These are phyloP conservation scores for Xylaria bambusicola DNA, from an alignment of 495 filamentous ascomycete species.

Conservation along the genomic window DNA sequence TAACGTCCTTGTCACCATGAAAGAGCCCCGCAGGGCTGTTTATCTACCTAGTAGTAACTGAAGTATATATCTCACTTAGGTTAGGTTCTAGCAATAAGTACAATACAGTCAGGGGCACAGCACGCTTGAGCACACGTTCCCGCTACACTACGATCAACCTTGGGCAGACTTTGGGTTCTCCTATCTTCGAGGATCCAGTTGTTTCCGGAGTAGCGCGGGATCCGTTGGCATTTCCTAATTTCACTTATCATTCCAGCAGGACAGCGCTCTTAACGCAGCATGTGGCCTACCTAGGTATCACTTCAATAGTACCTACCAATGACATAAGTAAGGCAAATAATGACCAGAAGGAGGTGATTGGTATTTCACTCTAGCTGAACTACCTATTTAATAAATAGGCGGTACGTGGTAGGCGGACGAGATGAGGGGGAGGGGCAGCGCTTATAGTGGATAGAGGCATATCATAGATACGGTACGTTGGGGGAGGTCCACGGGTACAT, in stretches of 20 bases:
- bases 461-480: neutral
- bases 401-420: slow-evolving; percentile 1
- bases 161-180: neutral
- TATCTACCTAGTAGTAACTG: neutral
- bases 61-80: too few relatives aligned
- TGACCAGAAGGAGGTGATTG: neutral
- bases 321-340: too few relatives aligned
- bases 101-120: neutral
- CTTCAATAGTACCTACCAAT: too few relatives aligned
- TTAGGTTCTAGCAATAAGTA: too few relatives aligned
- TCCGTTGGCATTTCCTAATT: slow-evolving; percentile 4
- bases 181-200: slow-evolving; percentile 9
- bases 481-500: neutral
- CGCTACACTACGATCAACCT: too few relatives aligned
- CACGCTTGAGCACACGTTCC: too few relatives aligned
- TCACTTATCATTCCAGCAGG: slow-evolving; percentile 14
- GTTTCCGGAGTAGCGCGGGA: neutral
- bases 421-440: slow-evolving; percentile 7
- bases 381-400: slow-evolving; percentile 1
- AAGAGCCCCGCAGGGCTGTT: slow-evolving; percentile 3
- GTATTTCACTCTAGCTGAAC: slow-evolving; percentile 5
- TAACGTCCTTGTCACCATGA: neutral
- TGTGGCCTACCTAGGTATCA: neutral
- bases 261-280: neutral
- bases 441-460: slow-evolving; percentile 6